phyloP scores from a whole-genome alignment of 345 rosid genomes.

The Anacardium occidentale region DNA sequence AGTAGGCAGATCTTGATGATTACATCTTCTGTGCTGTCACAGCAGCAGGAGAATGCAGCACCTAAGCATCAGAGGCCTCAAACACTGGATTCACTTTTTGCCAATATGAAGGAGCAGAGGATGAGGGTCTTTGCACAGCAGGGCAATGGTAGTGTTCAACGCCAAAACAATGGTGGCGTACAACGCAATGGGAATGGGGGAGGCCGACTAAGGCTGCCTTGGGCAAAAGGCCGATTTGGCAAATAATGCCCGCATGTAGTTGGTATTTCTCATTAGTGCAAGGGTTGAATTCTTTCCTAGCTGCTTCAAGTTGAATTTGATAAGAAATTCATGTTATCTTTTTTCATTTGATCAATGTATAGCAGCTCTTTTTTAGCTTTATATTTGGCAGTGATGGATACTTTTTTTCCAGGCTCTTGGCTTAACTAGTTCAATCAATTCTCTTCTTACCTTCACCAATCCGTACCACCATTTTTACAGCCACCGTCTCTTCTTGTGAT shows the following conservation, averaged over 20 bases:
- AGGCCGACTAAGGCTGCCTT: conserved; percentile 42
- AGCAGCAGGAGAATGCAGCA: conserved; percentile 34
- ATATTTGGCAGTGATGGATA: too few species aligned
- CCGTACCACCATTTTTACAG: too few species aligned
- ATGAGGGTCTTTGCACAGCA: conserved; percentile 34
- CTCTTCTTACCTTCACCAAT: not conserved
- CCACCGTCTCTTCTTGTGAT: too few species aligned
- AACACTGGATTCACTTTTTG: conserved; percentile 80
- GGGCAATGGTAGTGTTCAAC: not conserved
- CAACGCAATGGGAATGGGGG: conserved; percentile 32
- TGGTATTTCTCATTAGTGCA: conserved; percentile 4
- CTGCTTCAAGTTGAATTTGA: not conserved
- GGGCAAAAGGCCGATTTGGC: conserved; percentile 59
- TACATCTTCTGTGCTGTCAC: conserved; percentile 2
- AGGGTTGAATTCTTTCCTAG: not conserved
- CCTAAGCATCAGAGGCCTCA: conserved; percentile 58
- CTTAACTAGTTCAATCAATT: not conserved
- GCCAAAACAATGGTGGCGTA: conserved; percentile 18
- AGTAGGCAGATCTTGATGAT: not conserved
- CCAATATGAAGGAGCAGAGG: conserved; percentile 81
- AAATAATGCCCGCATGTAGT: conserved; percentile 24
- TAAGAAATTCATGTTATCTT: not conserved
- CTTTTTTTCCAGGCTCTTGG: too few species aligned
- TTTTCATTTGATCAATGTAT: conserved; percentile 14
- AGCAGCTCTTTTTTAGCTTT: not conserved